Evolutionary conservation across 2,329 filamentous ascomycete species (phyloP).

Genomic region (Cytospora chrysosperma): DNA sequence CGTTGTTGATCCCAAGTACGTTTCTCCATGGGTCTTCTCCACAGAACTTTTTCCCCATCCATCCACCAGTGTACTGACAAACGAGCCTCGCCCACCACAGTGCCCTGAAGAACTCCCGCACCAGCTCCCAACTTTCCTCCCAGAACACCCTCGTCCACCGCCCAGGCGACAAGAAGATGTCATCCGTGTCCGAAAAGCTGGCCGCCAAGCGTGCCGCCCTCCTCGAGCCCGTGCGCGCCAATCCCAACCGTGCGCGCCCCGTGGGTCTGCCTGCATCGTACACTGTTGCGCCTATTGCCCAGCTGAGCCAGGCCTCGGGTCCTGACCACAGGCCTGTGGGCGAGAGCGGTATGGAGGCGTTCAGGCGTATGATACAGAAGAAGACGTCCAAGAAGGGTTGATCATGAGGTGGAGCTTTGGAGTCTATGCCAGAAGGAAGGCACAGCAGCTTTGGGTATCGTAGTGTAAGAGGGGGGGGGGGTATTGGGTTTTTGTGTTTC

Average conservation of each 20-base stretch:
- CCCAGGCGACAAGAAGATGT: conserved; percentile 35
- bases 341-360: conserved; percentile 62
- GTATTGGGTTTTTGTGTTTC: no score
- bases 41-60: not conserved
- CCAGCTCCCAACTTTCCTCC: conserved; percentile 33
- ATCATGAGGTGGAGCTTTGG: not conserved
- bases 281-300: conserved; percentile 56
- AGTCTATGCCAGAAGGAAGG: not conserved
- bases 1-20: conserved; percentile 64
- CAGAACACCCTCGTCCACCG: conserved; percentile 48
- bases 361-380: conserved; percentile 65
- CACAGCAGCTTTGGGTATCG: not conserved
- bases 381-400: conserved; percentile 48
- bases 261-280: conserved; percentile 56
- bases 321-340: conserved; percentile 59
- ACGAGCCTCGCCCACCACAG: conserved; percentile 43
- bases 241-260: conserved; percentile 56
- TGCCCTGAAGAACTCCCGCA: conserved; percentile 39
- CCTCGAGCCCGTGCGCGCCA: conserved; percentile 53
- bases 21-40: conserved; percentile 23
- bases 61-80: not conserved
- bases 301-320: conserved; percentile 58
- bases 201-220: conserved; percentile 27
- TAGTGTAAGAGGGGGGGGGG: no score
- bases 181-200: conserved; percentile 32